These are phyloP conservation scores for Syzygium syzygioides DNA, from an alignment of 441 rosid genomes.

Conservation along the genomic window DNA sequence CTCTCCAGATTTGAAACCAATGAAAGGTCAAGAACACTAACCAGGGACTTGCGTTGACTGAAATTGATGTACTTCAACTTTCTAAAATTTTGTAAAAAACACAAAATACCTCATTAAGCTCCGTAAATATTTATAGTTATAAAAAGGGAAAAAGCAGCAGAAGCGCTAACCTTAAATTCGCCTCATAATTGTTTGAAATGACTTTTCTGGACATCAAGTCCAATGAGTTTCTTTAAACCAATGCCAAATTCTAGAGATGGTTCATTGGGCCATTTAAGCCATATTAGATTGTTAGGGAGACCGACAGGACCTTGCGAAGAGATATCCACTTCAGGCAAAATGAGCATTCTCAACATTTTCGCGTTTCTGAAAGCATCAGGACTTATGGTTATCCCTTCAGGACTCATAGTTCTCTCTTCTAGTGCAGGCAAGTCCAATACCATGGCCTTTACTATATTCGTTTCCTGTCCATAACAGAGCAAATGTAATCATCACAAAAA, in stretches of 20 bases:
- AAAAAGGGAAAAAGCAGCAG: neutral
- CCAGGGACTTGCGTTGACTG: rapidly evolving
- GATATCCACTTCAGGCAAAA: neutral
- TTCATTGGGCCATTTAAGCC: neutral
- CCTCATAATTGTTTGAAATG: neutral
- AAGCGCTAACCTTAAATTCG: neutral
- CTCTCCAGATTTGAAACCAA: neutral
- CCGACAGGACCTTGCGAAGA: rapidly evolving
- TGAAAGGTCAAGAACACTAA: neutral
- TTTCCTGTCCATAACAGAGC: rapidly evolving
- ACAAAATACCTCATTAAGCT: neutral
- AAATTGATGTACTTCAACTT: neutral
- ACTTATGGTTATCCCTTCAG: neutral
- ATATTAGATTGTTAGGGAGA: neutral
- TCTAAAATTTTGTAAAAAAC: neutral
- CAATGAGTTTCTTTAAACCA: neutral
- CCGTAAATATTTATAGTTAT: neutral
- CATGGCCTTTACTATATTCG: neutral
- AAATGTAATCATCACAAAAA: neutral
- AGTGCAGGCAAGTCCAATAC: rapidly evolving
- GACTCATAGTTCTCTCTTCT: rapidly evolving
- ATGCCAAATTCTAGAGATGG: neutral
- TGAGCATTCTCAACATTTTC: neutral
- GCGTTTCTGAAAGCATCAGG: rapidly evolving
- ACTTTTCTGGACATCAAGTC: neutral